A percentile compares a stretch with the other conserved stretches of the same genome.
Conservation (phyloP, 2,329 filamentous ascomycete species). For the Moelleriella libera region DNA sequence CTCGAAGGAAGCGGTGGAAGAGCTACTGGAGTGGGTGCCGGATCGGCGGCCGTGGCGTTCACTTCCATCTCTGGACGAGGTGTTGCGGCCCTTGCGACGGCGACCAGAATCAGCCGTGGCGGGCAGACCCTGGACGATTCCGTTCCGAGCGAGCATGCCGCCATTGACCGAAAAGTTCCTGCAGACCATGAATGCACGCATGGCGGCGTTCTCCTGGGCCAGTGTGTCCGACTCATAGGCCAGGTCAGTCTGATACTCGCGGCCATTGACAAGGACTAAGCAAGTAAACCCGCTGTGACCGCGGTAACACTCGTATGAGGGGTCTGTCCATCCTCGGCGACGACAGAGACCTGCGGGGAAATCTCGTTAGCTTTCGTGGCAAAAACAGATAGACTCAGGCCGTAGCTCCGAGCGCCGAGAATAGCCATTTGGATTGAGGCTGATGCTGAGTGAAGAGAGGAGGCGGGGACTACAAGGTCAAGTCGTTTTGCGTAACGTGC, state of each 20-base stretch:
- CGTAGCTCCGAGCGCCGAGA: no score
- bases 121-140: constrained; percentile 52
- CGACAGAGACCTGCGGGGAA: constrained; percentile 67
- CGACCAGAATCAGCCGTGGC: constrained; percentile 32
- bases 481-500: no score
- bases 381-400: no score
- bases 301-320: constrained; percentile 71
- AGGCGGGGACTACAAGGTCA: no score
- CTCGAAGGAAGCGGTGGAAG: constrained; percentile 46
- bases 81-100: constrained; percentile 36
- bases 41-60: constrained; percentile 33
- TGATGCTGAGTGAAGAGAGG: no score
- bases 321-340: constrained; percentile 86
- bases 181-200: constrained; percentile 95
- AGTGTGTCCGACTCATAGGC: constrained; percentile 69
- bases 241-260: constrained; percentile 86
- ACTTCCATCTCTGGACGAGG: constrained; percentile 30
- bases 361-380: neutral
- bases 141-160: constrained; percentile 66
- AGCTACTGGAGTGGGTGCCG: constrained; percentile 47
- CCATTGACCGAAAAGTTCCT: constrained; percentile 95
- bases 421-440: no score
- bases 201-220: constrained; percentile 85
- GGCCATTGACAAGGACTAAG: constrained; percentile 87
- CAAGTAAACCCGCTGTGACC: constrained; percentile 69